Conservation (phyloP, 176 grass and related monocot species). For the Musa troglodytarum region DNA sequence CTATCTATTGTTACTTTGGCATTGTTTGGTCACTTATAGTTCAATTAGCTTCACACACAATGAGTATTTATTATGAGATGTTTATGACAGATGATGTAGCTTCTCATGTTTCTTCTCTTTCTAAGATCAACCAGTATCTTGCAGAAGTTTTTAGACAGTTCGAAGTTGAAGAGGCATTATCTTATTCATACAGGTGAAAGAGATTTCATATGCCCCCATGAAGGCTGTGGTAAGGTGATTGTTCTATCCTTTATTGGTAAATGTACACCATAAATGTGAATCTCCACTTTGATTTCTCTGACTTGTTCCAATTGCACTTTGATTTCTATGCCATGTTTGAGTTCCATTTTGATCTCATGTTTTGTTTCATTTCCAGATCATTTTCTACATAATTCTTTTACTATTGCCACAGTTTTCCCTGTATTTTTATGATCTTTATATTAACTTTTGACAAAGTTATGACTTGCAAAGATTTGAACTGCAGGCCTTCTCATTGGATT, state of each 20-base stretch:
- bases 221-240: constrained; percentile 92
- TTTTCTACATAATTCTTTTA: background rate
- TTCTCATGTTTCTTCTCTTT: background rate
- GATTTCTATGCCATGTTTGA: no score
- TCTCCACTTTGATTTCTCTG: no score
- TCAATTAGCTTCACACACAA: background rate
- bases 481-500: constrained; percentile 96
- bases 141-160: constrained; percentile 97
- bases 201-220: constrained; percentile 74
- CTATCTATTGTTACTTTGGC: background rate
- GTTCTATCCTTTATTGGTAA: constrained; percentile 2
- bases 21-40: background rate
- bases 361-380: no score
- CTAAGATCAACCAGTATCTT: constrained; percentile 15
- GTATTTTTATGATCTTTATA: background rate
- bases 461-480: constrained; percentile 20
- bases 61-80: background rate
- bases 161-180: constrained; percentile 93
- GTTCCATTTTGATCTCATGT: no score
- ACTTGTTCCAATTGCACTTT: no score
- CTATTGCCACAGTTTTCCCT: background rate
- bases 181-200: constrained; percentile 96
- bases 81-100: background rate
- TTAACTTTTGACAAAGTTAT: constrained; percentile 3
- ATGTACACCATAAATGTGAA: background rate